These are phyloP conservation scores for Triglochin maritima DNA, from an alignment of 106 monocot species.

Conservation along the genomic window DNA sequence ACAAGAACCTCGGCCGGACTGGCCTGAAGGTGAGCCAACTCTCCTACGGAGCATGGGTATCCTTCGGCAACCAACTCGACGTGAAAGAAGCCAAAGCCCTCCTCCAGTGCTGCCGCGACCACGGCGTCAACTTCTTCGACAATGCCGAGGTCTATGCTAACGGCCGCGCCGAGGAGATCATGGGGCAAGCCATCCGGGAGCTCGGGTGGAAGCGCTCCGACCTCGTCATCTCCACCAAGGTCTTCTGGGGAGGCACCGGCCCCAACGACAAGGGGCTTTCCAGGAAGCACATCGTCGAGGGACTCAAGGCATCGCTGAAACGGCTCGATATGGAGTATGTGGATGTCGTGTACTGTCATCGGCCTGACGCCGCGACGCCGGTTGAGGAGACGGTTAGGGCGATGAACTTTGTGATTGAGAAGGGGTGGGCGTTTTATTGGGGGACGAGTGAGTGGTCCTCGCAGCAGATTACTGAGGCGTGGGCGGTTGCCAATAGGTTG, in stretches of 20 bases:
- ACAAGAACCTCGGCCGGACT: slow-evolving; percentile 77
- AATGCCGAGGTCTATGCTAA: slow-evolving; percentile 98
- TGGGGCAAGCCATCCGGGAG: slow-evolving; percentile 89
- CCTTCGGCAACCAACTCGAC: slow-evolving; percentile 92
- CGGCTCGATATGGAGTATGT: slow-evolving; percentile 92
- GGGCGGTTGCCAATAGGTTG: slow-evolving; percentile 49
- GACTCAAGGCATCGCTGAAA: slow-evolving; percentile 58
- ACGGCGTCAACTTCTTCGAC: slow-evolving; percentile 99
- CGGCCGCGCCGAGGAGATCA: slow-evolving; percentile 98
- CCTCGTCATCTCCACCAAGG: slow-evolving; percentile 86
- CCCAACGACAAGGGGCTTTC: slow-evolving; percentile 98
- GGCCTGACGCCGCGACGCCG: slow-evolving; percentile 66
- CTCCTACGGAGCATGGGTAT: slow-evolving; percentile 90
- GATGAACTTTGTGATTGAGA: slow-evolving; percentile 86
- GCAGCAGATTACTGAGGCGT: slow-evolving; percentile 98
- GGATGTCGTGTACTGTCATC: slow-evolving; percentile 80
- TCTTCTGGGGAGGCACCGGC: slow-evolving; percentile 92
- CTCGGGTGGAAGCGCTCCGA: slow-evolving; percentile 91
- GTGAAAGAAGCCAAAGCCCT: slow-evolving; percentile 92
- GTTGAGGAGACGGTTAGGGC: slow-evolving; percentile 95
- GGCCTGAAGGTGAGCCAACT: slow-evolving; percentile 93
- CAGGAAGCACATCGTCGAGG: slow-evolving; percentile 89
- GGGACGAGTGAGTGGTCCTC: slow-evolving; percentile 98
- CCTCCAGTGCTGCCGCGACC: slow-evolving; percentile 87
- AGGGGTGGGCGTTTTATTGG: slow-evolving; percentile 91